Evolutionary conservation across 768 basidiomycete species (phyloP).

Genomic region (Postia placenta): DNA sequence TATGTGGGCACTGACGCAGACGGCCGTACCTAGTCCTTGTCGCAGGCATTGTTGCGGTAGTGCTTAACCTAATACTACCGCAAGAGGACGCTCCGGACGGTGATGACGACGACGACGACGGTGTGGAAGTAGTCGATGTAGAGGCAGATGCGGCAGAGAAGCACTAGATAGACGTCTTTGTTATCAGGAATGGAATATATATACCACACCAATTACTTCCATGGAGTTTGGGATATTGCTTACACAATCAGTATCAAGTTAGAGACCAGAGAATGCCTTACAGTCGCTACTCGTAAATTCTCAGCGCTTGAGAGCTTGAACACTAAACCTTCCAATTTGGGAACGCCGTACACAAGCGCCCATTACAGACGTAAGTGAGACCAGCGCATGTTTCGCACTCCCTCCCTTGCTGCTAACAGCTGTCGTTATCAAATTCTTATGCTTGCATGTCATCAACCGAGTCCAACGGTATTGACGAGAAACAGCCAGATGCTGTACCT

Average conservation of each 20-base stretch:
- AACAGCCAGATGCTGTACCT: background rate
- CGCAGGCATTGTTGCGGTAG: slow-evolving; percentile 35
- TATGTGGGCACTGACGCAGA: background rate
- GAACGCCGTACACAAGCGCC: background rate
- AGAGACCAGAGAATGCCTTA: too few species aligned
- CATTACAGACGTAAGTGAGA: background rate
- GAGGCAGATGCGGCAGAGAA: slow-evolving; percentile 4
- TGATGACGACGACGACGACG: slow-evolving; percentile 11
- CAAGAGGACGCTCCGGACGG: slow-evolving; percentile 21
- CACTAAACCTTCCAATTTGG: background rate
- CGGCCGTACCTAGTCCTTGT: slow-evolving; percentile 30
- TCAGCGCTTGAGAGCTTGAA: too few species aligned
- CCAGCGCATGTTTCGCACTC: background rate
- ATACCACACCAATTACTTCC: too few species aligned
- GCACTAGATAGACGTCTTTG: background rate
- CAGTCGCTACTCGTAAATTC: too few species aligned
- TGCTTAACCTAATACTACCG: slow-evolving; percentile 43
- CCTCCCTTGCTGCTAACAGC: background rate
- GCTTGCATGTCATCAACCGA: slow-evolving; percentile 8
- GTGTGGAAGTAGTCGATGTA: slow-evolving; percentile 14
- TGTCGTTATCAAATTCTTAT: background rate
- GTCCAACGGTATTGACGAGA: slow-evolving; percentile 4
- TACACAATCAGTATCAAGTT: too few species aligned
- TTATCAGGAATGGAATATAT: too few species aligned
- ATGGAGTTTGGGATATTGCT: too few species aligned